Base-by-base conservation (phyloP, 2,329 filamentous ascomycete species). In the Paracoccidioides lutzii region DNA sequence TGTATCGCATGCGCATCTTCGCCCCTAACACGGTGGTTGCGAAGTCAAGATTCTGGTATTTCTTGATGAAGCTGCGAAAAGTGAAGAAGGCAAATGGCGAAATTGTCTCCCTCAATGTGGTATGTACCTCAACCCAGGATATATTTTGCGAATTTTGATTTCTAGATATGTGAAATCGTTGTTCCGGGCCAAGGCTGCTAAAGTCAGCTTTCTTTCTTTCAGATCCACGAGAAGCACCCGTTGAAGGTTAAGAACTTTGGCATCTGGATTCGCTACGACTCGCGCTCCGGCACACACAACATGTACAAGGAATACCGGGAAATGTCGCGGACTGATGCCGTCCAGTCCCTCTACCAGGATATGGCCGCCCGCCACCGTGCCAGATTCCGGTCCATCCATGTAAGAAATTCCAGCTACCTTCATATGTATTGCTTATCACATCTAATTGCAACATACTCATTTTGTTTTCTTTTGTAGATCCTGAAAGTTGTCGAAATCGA, bases 281-380 rank as follows among this genome's bases (percentile, higher is more conserved):
- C 94, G 62, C 91, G 93, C 78, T 97, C 93, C 70, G 93, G 93
- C 71, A 98, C 93, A 71, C 93, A 98, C 90, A 98, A 98, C 87
- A 98, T 98, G 93, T 98, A 98, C 89, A 97, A 97, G 86, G 93
- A 98, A 86, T 97, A 96, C 87, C 88, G 93, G 75, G 93, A 97
- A 83, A 88, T 97, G 83, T 91, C 88, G 75, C 84, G 93, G 78
- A 88, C 86, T 72, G 91, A 93, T 67, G 93, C 93, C 66, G 91
- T 97, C 71, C 88, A 97, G 79, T 79, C 91, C 67, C 84, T 98
- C 74, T 98, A 98, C 87, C 88, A 93, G 79, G 93, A 98, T 81
- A 97, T 98, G 93, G 90, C 93, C 68, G 91, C 94, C 76, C 89
- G 93, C 76, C 93, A 98, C 85, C 90, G 88, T 75, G 86, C 93